phyloP scores from a whole-genome alignment of 331 rosid genomes.

The Rhamnella rubrinervis region DNA sequence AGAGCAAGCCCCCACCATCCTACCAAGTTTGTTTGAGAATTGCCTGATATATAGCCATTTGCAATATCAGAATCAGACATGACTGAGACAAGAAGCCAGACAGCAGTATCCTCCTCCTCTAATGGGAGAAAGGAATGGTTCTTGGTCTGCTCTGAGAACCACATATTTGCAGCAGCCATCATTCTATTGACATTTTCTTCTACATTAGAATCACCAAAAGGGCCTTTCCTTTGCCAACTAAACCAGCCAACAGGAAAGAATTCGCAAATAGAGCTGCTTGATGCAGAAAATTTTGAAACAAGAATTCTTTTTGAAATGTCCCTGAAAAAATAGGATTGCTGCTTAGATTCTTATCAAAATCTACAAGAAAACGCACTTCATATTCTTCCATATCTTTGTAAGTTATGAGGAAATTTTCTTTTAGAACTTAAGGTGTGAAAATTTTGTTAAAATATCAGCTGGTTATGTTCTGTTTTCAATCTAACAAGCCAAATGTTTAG shows the following conservation, averaged over 20 bases:
- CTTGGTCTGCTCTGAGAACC: constrained; percentile 38
- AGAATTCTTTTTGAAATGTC: constrained; percentile 57
- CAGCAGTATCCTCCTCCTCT: constrained; percentile 53
- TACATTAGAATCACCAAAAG: constrained; percentile 33
- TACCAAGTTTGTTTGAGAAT: constrained; percentile 35
- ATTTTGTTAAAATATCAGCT: not conserved
- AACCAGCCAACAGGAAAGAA: constrained; percentile 68
- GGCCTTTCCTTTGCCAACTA: constrained; percentile 40
- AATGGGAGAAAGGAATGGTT: constrained; percentile 28
- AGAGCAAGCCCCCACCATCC: constrained; percentile 78
- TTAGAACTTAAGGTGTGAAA: not conserved
- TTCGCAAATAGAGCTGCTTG: constrained; percentile 47
- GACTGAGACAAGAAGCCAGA: constrained; percentile 72
- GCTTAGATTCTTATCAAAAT: constrained; percentile 6
- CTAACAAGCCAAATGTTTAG: too few species aligned
- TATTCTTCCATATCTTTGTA: not conserved
- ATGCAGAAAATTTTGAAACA: constrained; percentile 58
- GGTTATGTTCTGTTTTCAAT: not conserved
- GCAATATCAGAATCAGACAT: constrained; percentile 40
- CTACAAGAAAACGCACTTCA: not conserved
- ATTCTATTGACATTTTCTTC: constrained; percentile 47
- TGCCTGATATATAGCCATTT: constrained; percentile 29
- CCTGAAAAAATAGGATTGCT: constrained; percentile 42
- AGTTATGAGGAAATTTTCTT: too few species aligned
- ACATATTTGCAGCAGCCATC: constrained; percentile 47